phyloP scores from a whole-genome alignment of 2,329 filamentous ascomycete species.

The Arthrobotrys musiformis region DNA sequence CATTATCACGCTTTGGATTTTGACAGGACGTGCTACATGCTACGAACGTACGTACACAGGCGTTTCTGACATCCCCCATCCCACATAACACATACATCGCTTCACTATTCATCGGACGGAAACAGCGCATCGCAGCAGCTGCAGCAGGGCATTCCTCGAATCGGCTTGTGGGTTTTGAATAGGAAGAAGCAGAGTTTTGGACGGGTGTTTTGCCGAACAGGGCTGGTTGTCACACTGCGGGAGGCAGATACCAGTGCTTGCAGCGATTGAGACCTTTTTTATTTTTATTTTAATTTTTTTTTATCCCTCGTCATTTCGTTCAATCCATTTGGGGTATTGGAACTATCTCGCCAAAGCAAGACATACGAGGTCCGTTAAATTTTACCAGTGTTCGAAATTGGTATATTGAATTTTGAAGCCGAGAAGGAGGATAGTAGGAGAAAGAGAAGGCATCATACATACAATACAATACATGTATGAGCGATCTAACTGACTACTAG shows the following conservation, averaged over 20 bases:
- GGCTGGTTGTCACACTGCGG: constrained; percentile 38
- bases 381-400: neutral
- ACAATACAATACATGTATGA: neutral
- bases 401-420: neutral
- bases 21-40: constrained; percentile 3
- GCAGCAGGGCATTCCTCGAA: constrained; percentile 33
- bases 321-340: neutral
- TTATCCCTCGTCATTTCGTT: neutral
- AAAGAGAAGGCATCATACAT: neutral
- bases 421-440: neutral
- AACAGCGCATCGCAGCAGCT: constrained; percentile 46
- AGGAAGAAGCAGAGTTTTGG: constrained; percentile 25
- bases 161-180: constrained; percentile 26
- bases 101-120: constrained; percentile 38
- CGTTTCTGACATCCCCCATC: constrained; percentile 7
- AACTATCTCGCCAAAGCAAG: constrained; percentile 10
- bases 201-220: constrained; percentile 40
- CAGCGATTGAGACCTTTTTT: constrained; percentile 19
- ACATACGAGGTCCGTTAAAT: constrained; percentile 36
- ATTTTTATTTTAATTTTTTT: neutral
- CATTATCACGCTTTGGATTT: constrained; percentile 1
- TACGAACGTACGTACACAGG: constrained; percentile 9
- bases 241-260: constrained; percentile 35
- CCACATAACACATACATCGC: constrained; percentile 40
- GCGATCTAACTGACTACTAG: constrained; percentile 3